Evolutionary conservation across 495 filamentous ascomycete genomes (phyloP).

Genomic region (Podospora anserina): DNA sequence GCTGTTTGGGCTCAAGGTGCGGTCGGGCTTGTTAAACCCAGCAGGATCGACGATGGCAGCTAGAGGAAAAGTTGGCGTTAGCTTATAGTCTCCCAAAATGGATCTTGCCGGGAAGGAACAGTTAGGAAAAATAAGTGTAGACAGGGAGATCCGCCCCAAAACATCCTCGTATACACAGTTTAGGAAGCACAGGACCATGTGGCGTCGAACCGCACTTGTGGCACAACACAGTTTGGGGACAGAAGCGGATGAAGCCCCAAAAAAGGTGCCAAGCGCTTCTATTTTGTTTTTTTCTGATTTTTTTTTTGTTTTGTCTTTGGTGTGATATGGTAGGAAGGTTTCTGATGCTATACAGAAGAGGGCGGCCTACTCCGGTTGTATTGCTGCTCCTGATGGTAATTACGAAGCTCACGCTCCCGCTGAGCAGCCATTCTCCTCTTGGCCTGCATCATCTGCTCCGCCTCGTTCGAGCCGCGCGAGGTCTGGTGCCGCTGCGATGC

Average conservation of each 20-base stretch:
- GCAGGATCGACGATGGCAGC: constrained; percentile 70
- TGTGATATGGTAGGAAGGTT: constrained; percentile 52
- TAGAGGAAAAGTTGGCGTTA: constrained; percentile 52
- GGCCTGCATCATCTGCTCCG: constrained; percentile 97
- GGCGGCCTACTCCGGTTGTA: constrained; percentile 92
- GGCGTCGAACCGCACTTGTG: constrained; percentile 43
- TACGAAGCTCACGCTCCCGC: constrained; percentile 97
- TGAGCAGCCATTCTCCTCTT: constrained; percentile 98
- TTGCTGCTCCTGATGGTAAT: constrained; percentile 99
- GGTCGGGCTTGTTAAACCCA: constrained; percentile 73
- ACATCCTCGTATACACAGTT: constrained; percentile 28
- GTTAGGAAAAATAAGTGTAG: constrained; percentile 1
- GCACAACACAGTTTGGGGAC: constrained; percentile 32
- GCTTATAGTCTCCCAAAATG: constrained; percentile 15
- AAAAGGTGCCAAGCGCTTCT: constrained; percentile 31
- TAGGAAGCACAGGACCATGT: constrained; percentile 38
- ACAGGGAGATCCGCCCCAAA: neutral
- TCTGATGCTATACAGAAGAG: constrained; percentile 56
- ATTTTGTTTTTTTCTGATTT: constrained; percentile 33
- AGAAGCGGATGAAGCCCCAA: constrained; percentile 25
- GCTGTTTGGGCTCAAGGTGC: constrained; percentile 79
- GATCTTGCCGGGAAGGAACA: neutral
- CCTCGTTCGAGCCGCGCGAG: constrained; percentile 79
- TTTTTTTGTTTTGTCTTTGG: constrained; percentile 34
- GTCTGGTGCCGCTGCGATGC: constrained; percentile 88